Base-by-base conservation (phyloP, 768 basidiomycete species). In the Podaxis carcinomalis region DNA sequence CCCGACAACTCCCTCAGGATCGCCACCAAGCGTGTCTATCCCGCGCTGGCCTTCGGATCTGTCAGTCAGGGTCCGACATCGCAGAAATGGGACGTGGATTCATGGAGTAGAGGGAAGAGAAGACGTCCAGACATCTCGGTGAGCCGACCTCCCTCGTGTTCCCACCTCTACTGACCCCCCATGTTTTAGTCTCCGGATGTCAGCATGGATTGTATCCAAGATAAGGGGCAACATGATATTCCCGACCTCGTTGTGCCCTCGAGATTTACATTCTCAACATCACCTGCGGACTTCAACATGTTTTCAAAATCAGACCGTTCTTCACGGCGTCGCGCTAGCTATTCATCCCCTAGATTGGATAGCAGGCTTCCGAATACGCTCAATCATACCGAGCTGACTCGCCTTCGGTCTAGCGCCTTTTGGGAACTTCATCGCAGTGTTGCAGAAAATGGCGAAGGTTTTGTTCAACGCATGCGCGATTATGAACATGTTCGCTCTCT, bases 391-490 rank as follows among this genome's bases (percentile, higher is more conserved):
- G 58, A 66, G 47, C 60, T 68, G 32, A 62, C 65, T 21, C 78
- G 75, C 44, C 73, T 89, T 52, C 83, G 84, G 59, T 83, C 87
- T 0, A 77, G 77, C 59, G 89, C 89, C 4, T 88, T 89, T 62
- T 78, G 80, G 71, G 86, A 89, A 64, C 80, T 91, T 40, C 83
- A 78, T 47, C 77, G 79, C 66, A 88, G 82, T 63, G 78, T 90
- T 21, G 77, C 78, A 28, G 83, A 88, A 65, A 84, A 77, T 63
- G 87, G 86, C 19, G 88, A 90, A 65, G 83, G 85, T 5, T 78
- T 90, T 51, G 80, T 91, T 11, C 81, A 77, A 59, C 84, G 86
- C 55, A 90, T 91, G 89, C 86, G 86, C 58, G 84, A 89, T 64
- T 87, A 85, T 68, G 89, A 90, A 70, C 72, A 77, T 52, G 76